These are phyloP conservation scores for Antitrichia curtipendula DNA, from an alignment of 225 moss, liverwort and hornwort genomes.

Conservation along the genomic window DNA sequence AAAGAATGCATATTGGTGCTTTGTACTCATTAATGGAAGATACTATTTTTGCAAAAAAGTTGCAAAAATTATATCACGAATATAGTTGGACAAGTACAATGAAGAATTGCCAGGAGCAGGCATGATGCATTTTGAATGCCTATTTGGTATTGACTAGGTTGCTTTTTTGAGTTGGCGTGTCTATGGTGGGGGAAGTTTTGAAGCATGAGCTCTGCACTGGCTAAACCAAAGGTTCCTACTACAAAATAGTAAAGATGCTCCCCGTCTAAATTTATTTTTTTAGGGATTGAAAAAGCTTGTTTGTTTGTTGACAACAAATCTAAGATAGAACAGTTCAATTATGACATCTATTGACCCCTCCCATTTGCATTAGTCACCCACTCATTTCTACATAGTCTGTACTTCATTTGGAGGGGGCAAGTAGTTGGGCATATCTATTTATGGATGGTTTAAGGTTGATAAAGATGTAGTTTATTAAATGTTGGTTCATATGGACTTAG, in stretches of 20 bases:
- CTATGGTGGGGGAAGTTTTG: not conserved
- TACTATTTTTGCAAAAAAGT: too few relatives aligned
- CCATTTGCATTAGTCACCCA: not conserved
- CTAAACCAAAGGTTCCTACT: not conserved
- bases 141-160: fast-evolving
- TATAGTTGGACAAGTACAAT: too few relatives aligned
- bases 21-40: too few relatives aligned
- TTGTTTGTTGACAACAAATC: not conserved
- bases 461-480: not conserved
- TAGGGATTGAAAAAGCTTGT: not conserved
- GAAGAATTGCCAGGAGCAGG: too few relatives aligned
- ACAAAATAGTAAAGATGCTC: fast-evolving
- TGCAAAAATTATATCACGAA: too few relatives aligned
- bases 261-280: not conserved
- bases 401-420: not conserved
- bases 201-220: not conserved
- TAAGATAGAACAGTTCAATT: not conserved
- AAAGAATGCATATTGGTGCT: too few relatives aligned
- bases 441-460: not conserved
- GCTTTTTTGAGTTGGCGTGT: too few relatives aligned
- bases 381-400: fast-evolving
- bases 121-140: too few relatives aligned
- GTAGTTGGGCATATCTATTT: fast-evolving
- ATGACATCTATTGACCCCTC: not conserved
- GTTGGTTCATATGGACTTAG: not conserved